Evolutionary conservation across 805 yeast species (phyloP).

Genomic region (Grigorovia yakushimaensis): DNA sequence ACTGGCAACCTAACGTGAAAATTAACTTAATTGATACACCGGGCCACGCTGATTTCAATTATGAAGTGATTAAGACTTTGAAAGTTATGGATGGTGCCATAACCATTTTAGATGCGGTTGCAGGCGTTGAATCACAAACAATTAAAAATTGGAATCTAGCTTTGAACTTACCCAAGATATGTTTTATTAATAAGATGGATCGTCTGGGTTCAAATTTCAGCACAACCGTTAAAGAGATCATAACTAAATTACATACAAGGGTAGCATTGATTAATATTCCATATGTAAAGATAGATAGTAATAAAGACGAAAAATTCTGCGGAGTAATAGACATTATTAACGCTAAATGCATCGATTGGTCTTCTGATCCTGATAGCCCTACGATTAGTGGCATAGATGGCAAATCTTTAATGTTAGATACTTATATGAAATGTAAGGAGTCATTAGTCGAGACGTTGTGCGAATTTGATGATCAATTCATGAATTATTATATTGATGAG

Average conservation of each 20-base stretch:
- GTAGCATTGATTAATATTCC: slow-evolving; percentile 75
- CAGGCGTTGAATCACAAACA: slow-evolving; percentile 97
- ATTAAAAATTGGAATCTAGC: slow-evolving; percentile 96
- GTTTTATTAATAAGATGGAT: slow-evolving; percentile 92
- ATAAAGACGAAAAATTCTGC: slow-evolving; percentile 25
- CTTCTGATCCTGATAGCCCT: slow-evolving; percentile 15
- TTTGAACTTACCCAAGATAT: slow-evolving; percentile 60
- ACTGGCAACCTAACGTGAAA: slow-evolving; percentile 58
- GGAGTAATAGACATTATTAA: slow-evolving; percentile 55
- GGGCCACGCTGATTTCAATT: slow-evolving; percentile 95
- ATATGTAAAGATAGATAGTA: slow-evolving; percentile 6
- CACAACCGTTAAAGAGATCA: slow-evolving; percentile 77
- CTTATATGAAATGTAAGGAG: slow-evolving; percentile 42
- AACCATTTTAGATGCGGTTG: slow-evolving; percentile 86
- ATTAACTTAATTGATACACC: slow-evolving; percentile 94
- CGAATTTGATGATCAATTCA: slow-evolving; percentile 67
- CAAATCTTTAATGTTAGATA: background rate
- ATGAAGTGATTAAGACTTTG: slow-evolving; percentile 83
- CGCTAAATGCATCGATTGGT: slow-evolving; percentile 43
- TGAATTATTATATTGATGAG: slow-evolving; percentile 66
- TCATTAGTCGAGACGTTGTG: slow-evolving; percentile 77
- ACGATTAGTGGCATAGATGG: slow-evolving; percentile 6
- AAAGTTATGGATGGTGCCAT: slow-evolving; percentile 93
- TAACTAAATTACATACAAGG: slow-evolving; percentile 61
- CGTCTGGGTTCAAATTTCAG: slow-evolving; percentile 92